Percentiles rank a stretch among this genome's conserved stretches.
Conservation (phyloP, 148 eudicot genomes). For the Drosera capensis region DNA sequence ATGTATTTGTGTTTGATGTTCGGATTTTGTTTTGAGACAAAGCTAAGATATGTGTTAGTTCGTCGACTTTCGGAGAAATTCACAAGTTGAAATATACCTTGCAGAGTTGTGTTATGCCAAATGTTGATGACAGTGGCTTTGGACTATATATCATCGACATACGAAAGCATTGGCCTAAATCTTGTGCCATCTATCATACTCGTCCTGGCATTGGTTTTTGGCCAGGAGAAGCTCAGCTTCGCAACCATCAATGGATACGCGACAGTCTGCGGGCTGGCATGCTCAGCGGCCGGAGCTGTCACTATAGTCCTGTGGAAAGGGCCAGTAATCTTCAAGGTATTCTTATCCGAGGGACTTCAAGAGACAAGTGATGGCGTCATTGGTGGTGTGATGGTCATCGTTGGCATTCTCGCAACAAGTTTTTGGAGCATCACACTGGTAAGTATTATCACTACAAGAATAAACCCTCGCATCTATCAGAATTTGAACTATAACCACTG, state of each 20-base stretch:
- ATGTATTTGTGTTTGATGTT: neutral
- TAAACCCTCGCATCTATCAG: no score
- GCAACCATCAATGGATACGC: conserved; percentile 1
- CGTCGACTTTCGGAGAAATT: neutral
- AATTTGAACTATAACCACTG: no score
- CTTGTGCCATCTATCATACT: neutral
- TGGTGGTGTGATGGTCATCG: neutral
- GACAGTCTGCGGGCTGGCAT: neutral
- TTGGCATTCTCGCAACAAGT: neutral
- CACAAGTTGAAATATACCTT: neutral
- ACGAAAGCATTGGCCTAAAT: neutral
- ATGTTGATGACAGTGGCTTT: conserved; percentile 1
- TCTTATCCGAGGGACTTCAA: neutral
- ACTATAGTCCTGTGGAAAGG: conserved; percentile 1
- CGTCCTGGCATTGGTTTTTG: neutral
- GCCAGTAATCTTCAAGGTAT: neutral
- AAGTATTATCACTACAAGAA: no score
- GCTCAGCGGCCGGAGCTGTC: neutral
- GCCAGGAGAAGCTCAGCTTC: neutral
- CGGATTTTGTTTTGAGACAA: neutral
- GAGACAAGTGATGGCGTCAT: neutral
- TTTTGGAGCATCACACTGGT: conserved; percentile 1
- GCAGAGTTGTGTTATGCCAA: neutral
- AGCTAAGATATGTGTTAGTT: no score
- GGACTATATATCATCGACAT: neutral